Evolutionary conservation across 2,329 filamentous ascomycete genomes (phyloP), one percentile per base, ranked within the genome.

Genomic region (Pseudocercospora macadamiae): DNA sequence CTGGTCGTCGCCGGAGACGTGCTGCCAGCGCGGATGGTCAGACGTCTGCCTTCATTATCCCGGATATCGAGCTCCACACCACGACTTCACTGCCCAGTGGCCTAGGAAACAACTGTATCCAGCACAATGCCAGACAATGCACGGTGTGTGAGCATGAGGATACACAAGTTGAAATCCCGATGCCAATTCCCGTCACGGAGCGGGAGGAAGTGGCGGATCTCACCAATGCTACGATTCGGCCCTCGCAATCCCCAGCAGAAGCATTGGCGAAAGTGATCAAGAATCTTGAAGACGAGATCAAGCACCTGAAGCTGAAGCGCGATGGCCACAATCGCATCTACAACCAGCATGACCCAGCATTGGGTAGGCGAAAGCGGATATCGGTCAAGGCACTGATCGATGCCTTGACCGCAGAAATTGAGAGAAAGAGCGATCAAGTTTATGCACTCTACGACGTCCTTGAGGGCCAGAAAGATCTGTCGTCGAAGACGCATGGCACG

Each of bases 181-280:
- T 48, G 16, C 70, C 68, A 0, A 28, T 71, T n/a, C 73, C 73
- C 2, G 68, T 74, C 54, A 67, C 71, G 3, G 66, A 70, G 12
- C 67, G 72, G 42, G 48, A 64, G 12, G 64, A 68, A 21, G 53
- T 63, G 8, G 55, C 55, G 4, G 79, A 83, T 61, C 80, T 84
- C 49, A 78, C 81, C n/a, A 82, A 86, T 52, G 82, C 82, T 0
- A 88, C 85, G 0, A 71, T 87, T 47, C 83, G 85, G 0, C 85
- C 80, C 2, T 69, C 87, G 1, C 87, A 90, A 69, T 78, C 85
- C 1, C 91, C 91, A 0, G 86, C 83, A 3, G 76, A 87, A 42
- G 91, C 91, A 8, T 83, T 96, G 21, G 89, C 89, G 6, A 85
- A 87, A n/a, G 89, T 96, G 19, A 87, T 96, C 72, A 95, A 96